Base-by-base conservation (phyloP, 108 stramenopile genomes). In the Pseudonitzschia delicatissima region DNA sequence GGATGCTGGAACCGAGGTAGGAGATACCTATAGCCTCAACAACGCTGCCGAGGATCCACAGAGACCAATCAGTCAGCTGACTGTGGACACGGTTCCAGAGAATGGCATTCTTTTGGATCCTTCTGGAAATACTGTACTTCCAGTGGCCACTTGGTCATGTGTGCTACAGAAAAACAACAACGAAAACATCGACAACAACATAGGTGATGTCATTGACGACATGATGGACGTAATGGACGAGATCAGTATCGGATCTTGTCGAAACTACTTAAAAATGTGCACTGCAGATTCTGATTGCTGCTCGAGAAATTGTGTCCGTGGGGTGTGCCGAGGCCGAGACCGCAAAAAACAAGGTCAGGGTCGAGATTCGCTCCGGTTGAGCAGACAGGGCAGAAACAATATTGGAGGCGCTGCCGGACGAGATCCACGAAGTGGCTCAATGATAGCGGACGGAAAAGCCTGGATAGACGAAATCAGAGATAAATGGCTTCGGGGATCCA, bases 1-100 rank as follows among this genome's bases (percentile, higher is more conserved):
- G 20, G 70, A 71, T 40, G 70, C 70, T 28, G 70, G 70, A 31
- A 71, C 70, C 13, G 50, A 71, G 36, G 12, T 15, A 8, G 70
- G 70, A 18, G 55, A 39, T 18, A 28, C 39, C 5, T 71, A 71
- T 39, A 20, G 28, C 17, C 23, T 20, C 6, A 4, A 6, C 44
- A 68, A 53, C n/a, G 17, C 17, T 15, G 29, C n/a, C 3, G 20
- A 53, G 9, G 34, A 40, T 31, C 44, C 45, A 20, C 20, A 21
- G 25, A 17, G 9, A 34, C 57, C 68, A 13, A 69, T 69, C 34
- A 21, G 13, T 11, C 57, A 33, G 31, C 45, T 60, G 5, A 61
- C 59, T 6, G 3, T 4, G 9, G 9, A 55, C 4, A 55, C 53
- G 17, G 32, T 55, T 3, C 53, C 53, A 6, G 2, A 18, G 4